A percentile compares a stretch with the other conserved stretches of the same genome.
Evolutionary conservation across 2,329 filamentous ascomycete species (phyloP).

Genomic region (Pseudocercospora fuligena): DNA sequence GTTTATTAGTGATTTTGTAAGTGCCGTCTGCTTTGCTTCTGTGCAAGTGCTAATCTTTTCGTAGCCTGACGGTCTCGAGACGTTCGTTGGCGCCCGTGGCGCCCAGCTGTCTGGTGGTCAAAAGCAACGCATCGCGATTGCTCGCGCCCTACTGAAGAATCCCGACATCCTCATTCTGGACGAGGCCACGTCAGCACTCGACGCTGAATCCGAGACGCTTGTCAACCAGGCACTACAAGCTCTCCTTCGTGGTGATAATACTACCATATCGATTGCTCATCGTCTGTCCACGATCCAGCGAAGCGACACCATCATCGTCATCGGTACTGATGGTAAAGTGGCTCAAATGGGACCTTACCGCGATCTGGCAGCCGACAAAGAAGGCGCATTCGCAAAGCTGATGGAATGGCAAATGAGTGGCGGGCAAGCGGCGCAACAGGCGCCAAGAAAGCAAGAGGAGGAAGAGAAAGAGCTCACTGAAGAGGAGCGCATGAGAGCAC

Average conservation of each 20-base stretch:
- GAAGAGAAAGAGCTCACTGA: slow-evolving; percentile 31
- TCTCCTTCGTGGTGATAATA: slow-evolving; percentile 84
- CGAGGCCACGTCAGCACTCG: slow-evolving; percentile 90
- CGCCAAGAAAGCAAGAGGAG: slow-evolving; percentile 27
- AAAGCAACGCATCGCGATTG: slow-evolving; percentile 97
- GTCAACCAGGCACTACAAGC: slow-evolving; percentile 87
- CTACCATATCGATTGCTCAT: slow-evolving; percentile 97
- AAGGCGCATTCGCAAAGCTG: slow-evolving; percentile 88
- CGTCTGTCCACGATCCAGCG: slow-evolving; percentile 95
- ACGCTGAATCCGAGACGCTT: slow-evolving; percentile 94
- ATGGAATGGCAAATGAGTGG: slow-evolving; percentile 99
- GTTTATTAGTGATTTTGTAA: slow-evolving; percentile 90
- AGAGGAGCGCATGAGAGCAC: slow-evolving; percentile 55
- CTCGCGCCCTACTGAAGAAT: slow-evolving; percentile 89
- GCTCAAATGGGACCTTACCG: slow-evolving; percentile 88
- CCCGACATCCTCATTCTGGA: slow-evolving; percentile 97
- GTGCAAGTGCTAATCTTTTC: slow-evolving; percentile 25
- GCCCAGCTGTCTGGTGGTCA: slow-evolving; percentile 95
- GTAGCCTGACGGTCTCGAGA: slow-evolving; percentile 88
- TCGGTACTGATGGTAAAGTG: slow-evolving; percentile 83
- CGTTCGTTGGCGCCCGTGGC: slow-evolving; percentile 86
- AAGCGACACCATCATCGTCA: slow-evolving; percentile 90
- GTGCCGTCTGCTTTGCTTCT: slow-evolving; percentile 38
- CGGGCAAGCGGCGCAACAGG: slow-evolving; percentile 51
- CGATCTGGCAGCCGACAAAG: slow-evolving; percentile 71